Evolutionary conservation across 2,329 filamentous ascomycete species (phyloP).

Genomic region (Colletotrichum orchidophilum): DNA sequence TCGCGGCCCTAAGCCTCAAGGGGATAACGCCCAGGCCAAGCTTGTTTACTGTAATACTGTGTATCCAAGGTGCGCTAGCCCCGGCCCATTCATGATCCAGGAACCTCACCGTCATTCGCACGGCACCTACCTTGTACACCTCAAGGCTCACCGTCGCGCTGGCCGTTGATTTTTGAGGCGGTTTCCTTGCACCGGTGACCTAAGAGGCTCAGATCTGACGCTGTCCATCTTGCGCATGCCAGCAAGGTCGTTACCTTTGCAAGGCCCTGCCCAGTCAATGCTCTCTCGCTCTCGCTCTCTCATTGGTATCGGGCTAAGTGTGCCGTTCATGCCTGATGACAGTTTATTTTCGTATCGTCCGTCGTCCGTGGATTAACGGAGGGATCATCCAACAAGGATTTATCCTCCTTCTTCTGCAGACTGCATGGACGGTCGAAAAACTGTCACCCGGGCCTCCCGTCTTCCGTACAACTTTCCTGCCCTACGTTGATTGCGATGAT

Average conservation of each 20-base stretch:
- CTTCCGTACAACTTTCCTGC: background rate
- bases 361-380: background rate
- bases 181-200: background rate
- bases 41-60: background rate
- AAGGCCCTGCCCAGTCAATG: background rate
- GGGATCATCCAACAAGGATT: background rate
- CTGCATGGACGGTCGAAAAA: background rate
- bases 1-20: no score
- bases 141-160: background rate
- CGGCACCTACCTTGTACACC: background rate
- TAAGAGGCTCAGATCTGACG: constrained; percentile 8
- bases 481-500: background rate
- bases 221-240: background rate
- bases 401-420: background rate
- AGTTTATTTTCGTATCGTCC: constrained; percentile 20
- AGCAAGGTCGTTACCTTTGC: background rate
- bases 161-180: no score
- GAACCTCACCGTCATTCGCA: background rate
- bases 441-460: background rate
- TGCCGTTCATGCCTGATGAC: constrained; percentile 7
- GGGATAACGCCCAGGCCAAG: background rate
- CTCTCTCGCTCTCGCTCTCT: background rate
- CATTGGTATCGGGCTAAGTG: background rate
- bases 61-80: background rate
- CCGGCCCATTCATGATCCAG: background rate